phyloP scores from a whole-genome alignment of 2,329 filamentous ascomycete genomes.

The Ramichloridium luteum region DNA sequence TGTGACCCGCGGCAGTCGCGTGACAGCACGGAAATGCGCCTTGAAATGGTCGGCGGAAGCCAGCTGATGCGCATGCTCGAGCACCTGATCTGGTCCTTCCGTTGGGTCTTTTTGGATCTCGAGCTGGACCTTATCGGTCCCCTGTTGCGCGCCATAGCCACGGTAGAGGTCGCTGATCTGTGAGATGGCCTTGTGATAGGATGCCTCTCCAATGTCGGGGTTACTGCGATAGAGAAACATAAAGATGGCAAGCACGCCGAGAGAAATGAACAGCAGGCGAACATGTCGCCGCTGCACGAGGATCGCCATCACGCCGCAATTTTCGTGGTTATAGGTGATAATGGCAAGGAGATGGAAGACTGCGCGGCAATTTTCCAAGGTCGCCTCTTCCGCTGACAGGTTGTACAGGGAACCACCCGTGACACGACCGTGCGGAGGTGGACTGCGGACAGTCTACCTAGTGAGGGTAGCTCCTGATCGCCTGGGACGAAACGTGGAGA shows the following conservation, averaged over 20 bases:
- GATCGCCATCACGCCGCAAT: background rate
- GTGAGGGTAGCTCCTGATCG: too few species aligned
- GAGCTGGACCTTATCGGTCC: background rate
- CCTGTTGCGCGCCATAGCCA: background rate
- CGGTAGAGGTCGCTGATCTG: background rate
- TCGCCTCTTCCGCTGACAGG: too few species aligned
- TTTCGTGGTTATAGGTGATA: too few species aligned
- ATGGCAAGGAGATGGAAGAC: too few species aligned
- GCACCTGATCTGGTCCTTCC: constrained; percentile 1
- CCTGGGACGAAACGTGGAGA: too few species aligned
- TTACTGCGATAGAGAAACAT: background rate
- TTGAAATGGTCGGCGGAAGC: constrained; percentile 6
- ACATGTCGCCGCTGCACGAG: background rate
- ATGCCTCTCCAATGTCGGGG: background rate
- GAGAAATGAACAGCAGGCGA: background rate
- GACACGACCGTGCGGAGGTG: too few species aligned
- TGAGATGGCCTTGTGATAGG: constrained; percentile 1
- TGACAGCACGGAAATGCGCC: constrained; percentile 7
- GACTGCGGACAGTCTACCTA: too few species aligned
- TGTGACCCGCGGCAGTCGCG: constrained; percentile 4
- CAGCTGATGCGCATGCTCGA: constrained; percentile 6
- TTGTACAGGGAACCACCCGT: too few species aligned
- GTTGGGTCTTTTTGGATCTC: background rate
- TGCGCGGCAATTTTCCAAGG: too few species aligned
- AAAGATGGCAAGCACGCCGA: background rate